phyloP scores from a whole-genome alignment of 192 early-diverging fungal genomes.

The Dispira parvispora region DNA sequence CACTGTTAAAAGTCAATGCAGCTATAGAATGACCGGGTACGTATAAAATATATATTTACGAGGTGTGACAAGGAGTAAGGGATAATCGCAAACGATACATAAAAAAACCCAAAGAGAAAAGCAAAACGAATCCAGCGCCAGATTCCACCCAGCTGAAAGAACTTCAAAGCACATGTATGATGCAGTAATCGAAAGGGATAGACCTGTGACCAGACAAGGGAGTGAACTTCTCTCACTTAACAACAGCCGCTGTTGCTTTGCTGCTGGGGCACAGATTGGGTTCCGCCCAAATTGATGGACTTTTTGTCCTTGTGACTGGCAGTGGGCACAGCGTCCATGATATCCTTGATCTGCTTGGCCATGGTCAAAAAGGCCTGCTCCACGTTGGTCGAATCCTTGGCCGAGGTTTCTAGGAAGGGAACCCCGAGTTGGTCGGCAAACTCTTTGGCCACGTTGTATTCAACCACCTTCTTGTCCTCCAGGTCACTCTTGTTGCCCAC shows the following conservation, averaged over 20 bases:
- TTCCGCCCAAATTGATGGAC: slow-evolving; percentile 12
- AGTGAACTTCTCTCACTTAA: neutral
- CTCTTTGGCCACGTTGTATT: slow-evolving; percentile 56
- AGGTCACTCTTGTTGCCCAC: slow-evolving; percentile 99
- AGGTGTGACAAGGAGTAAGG: neutral
- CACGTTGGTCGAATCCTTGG: slow-evolving; percentile 95
- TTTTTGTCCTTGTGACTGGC: slow-evolving; percentile 12
- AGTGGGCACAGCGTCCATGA: slow-evolving; percentile 19
- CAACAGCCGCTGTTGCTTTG: slow-evolving; percentile 10
- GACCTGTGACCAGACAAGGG: no score
- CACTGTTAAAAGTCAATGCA: no score
- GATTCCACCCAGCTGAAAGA: no score
- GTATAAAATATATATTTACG: neutral
- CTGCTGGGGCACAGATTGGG: slow-evolving; percentile 8
- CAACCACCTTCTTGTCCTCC: slow-evolving; percentile 81
- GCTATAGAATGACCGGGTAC: no score
- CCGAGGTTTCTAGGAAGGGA: slow-evolving; percentile 92
- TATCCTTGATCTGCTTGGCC: slow-evolving; percentile 99
- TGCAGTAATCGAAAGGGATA: no score
- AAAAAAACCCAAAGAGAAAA: no score
- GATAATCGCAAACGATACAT: neutral
- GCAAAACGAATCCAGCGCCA: no score
- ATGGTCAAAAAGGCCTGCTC: slow-evolving; percentile 99
- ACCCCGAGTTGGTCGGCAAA: slow-evolving; percentile 78
- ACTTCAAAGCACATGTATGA: no score